Conservation (phyloP, 345 rosid species). For the Gossypium sturtianum region DNA sequence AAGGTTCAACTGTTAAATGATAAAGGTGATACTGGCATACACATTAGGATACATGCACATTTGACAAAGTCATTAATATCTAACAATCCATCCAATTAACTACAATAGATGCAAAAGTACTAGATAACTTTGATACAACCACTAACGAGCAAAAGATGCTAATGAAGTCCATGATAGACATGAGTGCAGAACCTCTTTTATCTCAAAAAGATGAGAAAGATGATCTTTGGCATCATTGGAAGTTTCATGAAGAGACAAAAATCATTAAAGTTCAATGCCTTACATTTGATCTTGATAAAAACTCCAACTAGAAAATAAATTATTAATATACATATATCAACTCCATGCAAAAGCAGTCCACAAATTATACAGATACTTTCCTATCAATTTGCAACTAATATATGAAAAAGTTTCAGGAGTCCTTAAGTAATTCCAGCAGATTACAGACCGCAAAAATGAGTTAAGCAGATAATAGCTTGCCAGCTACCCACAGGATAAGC, state of each 20-base stretch:
- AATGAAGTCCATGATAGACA: neutral
- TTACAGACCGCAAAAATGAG: neutral
- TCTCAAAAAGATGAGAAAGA: neutral
- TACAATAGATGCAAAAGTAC: neutral
- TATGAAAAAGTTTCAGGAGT: neutral
- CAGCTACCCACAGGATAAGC: neutral
- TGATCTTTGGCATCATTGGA: neutral
- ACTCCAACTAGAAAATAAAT: neutral
- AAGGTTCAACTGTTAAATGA: neutral
- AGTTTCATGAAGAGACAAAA: conserved; percentile 7
- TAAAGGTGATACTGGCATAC: neutral
- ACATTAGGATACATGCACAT: neutral
- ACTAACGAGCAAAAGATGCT: neutral
- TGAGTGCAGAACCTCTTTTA: neutral
- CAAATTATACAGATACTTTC: neutral
- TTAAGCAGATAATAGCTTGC: neutral
- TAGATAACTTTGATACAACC: neutral
- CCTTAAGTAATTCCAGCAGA: conserved; percentile 3
- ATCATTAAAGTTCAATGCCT: neutral
- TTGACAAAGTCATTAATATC: neutral
- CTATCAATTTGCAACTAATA: neutral
- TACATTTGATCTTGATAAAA: neutral
- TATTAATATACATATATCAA: neutral
- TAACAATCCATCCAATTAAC: neutral
- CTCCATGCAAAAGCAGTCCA: neutral